These are phyloP conservation scores for Artemisia tridentata DNA, from an alignment of 129 eudicot species.

Conservation along the genomic window DNA sequence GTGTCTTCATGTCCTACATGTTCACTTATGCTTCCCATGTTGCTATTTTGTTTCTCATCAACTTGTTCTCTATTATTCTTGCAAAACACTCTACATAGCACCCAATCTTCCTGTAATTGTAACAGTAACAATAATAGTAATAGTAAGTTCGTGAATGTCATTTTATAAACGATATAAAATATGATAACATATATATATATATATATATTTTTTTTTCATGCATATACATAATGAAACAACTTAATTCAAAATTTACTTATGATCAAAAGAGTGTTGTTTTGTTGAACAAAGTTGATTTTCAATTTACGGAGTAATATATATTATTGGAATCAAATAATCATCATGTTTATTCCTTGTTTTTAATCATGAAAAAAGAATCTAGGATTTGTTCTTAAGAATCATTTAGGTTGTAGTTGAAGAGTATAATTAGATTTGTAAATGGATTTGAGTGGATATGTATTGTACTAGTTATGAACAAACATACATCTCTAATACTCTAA, in stretches of 20 bases:
- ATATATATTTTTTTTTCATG: too few relatives aligned
- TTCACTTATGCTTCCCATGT: slow-evolving; percentile 20
- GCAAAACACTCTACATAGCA: slow-evolving; percentile 75
- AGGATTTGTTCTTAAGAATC: too few relatives aligned
- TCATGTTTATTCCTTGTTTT: not conserved
- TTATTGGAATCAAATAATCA: not conserved
- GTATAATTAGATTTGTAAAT: too few relatives aligned
- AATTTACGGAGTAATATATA: not conserved
- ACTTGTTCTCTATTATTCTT: slow-evolving; percentile 48
- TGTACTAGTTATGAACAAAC: too few relatives aligned
- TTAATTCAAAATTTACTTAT: not conserved
- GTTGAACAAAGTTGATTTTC: not conserved
- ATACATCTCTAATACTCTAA: too few relatives aligned
- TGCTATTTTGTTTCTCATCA: slow-evolving; percentile 42
- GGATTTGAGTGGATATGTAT: too few relatives aligned
- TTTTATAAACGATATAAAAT: too few relatives aligned
- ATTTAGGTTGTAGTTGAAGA: too few relatives aligned
- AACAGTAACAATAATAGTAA: not conserved
- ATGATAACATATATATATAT: too few relatives aligned
- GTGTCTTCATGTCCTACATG: slow-evolving; percentile 22
- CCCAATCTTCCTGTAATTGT: slow-evolving; percentile 34
- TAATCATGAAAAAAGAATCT: not conserved
- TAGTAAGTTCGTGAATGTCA: not conserved
- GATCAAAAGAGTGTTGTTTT: not conserved
- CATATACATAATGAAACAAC: not conserved